Conservation (phyloP, 2,329 filamentous ascomycete genomes). For the Thelonectria rubi region DNA sequence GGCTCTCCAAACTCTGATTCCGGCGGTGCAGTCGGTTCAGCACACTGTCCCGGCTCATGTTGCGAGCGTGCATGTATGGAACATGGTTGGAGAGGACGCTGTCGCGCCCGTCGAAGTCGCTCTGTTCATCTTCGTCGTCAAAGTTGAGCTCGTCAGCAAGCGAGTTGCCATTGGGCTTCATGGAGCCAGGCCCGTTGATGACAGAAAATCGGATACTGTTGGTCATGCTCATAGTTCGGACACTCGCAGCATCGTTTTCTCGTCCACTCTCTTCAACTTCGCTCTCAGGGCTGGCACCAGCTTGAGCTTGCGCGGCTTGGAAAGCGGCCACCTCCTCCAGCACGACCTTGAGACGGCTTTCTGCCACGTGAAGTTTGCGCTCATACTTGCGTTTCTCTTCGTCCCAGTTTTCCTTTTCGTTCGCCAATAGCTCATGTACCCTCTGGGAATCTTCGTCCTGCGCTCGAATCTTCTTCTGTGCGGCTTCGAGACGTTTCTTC, state of each 20-base stretch:
- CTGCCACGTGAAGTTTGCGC: constrained; percentile 87
- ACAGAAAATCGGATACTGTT: constrained; percentile 79
- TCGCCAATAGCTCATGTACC: constrained; percentile 81
- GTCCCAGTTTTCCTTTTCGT: constrained; percentile 86
- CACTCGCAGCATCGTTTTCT: constrained; percentile 77
- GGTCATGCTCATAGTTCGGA: constrained; percentile 76
- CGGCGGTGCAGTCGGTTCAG: constrained; percentile 59
- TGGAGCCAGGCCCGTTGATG: constrained; percentile 63
- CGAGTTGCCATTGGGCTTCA: constrained; percentile 73
- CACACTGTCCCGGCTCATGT: constrained; percentile 66
- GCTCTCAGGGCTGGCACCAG: constrained; percentile 56
- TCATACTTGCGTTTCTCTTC: constrained; percentile 84
- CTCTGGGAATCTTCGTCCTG: constrained; percentile 87
- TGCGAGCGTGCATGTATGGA: constrained; percentile 59
- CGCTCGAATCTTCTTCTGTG: constrained; percentile 78
- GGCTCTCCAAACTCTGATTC: constrained; percentile 67
- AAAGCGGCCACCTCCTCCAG: constrained; percentile 85
- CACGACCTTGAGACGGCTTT: constrained; percentile 83
- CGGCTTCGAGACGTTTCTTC: constrained; percentile 77
- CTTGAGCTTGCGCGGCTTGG: constrained; percentile 62
- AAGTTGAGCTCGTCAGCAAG: constrained; percentile 92
- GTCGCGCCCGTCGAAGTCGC: constrained; percentile 75
- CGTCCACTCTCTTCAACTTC: constrained; percentile 69
- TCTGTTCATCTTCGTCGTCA: constrained; percentile 79
- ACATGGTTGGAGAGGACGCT: constrained; percentile 63